A percentile compares a stretch with the other conserved stretches of the same genome.
phyloP scores from a whole-genome alignment of 1,139 yeast species.

The Nematodospora anomalae region DNA sequence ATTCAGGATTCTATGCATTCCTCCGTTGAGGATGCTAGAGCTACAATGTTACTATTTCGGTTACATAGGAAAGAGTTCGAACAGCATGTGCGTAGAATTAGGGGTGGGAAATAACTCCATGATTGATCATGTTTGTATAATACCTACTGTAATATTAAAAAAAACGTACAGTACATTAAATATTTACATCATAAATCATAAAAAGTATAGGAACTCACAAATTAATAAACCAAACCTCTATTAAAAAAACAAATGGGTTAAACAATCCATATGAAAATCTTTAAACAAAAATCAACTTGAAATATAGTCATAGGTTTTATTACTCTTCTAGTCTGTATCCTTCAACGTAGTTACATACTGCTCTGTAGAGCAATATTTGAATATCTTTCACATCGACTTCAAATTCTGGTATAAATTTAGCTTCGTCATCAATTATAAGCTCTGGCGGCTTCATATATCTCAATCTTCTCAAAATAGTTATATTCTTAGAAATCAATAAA shows the following conservation, averaged over 20 bases:
- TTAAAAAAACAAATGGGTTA: not conserved
- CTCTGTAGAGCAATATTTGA: constrained; percentile 41
- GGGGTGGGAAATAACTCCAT: not conserved
- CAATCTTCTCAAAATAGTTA: constrained; percentile 14
- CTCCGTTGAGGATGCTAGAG: constrained; percentile 88
- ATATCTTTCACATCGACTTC: constrained; percentile 23
- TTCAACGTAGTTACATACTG: constrained; percentile 41
- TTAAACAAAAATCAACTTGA: too few species aligned
- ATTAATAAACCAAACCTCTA: not conserved
- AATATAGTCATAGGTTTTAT: constrained; percentile 2
- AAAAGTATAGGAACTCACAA: not conserved
- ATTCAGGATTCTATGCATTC: constrained; percentile 82
- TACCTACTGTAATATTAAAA: not conserved
- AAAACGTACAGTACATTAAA: constrained; percentile 1
- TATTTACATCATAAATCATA: constrained; percentile 8
- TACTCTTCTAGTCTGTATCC: constrained; percentile 38
- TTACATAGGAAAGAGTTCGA: constrained; percentile 64
- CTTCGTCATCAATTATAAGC: constrained; percentile 16
- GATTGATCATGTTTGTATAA: not conserved
- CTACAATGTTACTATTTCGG: constrained; percentile 78
- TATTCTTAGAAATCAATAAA: constrained; percentile 17
- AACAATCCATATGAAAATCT: too few species aligned
- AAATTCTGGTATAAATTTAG: constrained; percentile 16
- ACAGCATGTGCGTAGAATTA: constrained; percentile 16
- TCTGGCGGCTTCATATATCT: constrained; percentile 20